Evolutionary conservation across 768 basidiomycete genomes (phyloP), one percentile per base, ranked within the genome.

Genomic region (Calocera cornea): DNA sequence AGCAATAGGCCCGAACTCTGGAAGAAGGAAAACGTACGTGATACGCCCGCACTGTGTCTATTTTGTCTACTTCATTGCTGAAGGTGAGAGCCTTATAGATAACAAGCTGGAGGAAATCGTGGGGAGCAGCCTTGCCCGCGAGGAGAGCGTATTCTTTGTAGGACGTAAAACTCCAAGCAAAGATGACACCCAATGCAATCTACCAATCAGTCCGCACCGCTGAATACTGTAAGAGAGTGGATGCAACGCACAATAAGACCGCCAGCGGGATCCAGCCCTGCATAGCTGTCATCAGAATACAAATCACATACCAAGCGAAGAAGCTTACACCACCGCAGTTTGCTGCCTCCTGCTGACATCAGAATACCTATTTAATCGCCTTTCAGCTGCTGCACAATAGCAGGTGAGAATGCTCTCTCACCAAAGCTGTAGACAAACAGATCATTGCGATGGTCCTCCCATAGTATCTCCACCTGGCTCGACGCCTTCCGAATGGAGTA

Each of bases 371-470:
- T 47, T 65, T 65, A 36, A 69, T 73, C 75, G 75, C 78, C 78
- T 68, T 68, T 24, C 47, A n/a, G 33, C n/a, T 16, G 36, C 2
- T 12, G n/a, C 38, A 60, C 70, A 64, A 47, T 70, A 60, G 65
- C 40, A 49, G 36, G 40, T 24, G 34, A 31, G 19, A 68, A 36
- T 33, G 44, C 0, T 16, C 1, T 66, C 81, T 36, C 69, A 87
- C 88, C 87, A 69, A 90, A 88, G 29, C 83, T 79, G 72, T 93
- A 93, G 74, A 92, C 86, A 74, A 85, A 90, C n/a, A 93, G 74
- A 73, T 95, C 95, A 72, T 94, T 97, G 71, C 95, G 82, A 71
- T 97, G 95, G 74, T 98, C 95, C 76, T 97, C 91, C 93, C 92
- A 97, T 33, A 97, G 83, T n/a, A 97, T 85, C 54, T 85, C 84